Evolutionary conservation across 1,284 basidiomycete species (phyloP).

Genomic region (Boletus semigastroideus): DNA sequence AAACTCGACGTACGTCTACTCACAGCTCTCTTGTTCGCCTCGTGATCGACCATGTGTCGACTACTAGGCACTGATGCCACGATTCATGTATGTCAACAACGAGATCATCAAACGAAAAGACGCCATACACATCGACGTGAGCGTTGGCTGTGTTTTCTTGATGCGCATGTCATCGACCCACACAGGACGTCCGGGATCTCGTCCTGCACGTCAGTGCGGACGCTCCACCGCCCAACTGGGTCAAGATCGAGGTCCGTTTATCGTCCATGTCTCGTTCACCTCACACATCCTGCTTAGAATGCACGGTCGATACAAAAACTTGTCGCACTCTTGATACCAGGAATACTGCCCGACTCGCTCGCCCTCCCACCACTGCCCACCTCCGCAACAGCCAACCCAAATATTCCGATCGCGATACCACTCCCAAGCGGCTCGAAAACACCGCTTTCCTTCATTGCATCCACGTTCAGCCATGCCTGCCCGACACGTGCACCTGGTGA

Average conservation of each 20-base stretch:
- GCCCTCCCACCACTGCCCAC: conserved; percentile 66
- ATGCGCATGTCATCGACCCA: neutral
- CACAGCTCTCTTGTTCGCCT: too few relatives aligned
- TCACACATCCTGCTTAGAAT: conserved; percentile 48
- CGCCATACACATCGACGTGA: conserved; percentile 74
- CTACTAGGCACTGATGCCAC: conserved; percentile 59
- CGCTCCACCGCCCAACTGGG: conserved; percentile 78
- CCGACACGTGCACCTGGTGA: conserved; percentile 91
- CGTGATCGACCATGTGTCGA: neutral
- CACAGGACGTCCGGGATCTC: conserved; percentile 82
- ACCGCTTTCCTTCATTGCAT: conserved; percentile 71
- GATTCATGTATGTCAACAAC: conserved; percentile 76
- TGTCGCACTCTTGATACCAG: conserved; percentile 78
- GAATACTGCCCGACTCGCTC: conserved; percentile 70
- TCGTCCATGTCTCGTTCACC: conserved; percentile 8
- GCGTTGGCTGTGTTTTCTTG: conserved; percentile 26
- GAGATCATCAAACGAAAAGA: conserved; percentile 73
- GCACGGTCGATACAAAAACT: conserved; percentile 71
- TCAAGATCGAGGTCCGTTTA: conserved; percentile 67
- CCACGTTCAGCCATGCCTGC: conserved; percentile 87
- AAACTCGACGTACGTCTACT: conserved; percentile 55
- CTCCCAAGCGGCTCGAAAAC: conserved; percentile 40
- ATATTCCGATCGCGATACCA: conserved; percentile 66
- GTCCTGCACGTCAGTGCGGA: conserved; percentile 81
- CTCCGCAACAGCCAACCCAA: conserved; percentile 62